A percentile compares a stretch with the other conserved stretches of the same genome.
Conservation (phyloP, 1,284 basidiomycete species). For the Rhodotorula sp. region DNA sequence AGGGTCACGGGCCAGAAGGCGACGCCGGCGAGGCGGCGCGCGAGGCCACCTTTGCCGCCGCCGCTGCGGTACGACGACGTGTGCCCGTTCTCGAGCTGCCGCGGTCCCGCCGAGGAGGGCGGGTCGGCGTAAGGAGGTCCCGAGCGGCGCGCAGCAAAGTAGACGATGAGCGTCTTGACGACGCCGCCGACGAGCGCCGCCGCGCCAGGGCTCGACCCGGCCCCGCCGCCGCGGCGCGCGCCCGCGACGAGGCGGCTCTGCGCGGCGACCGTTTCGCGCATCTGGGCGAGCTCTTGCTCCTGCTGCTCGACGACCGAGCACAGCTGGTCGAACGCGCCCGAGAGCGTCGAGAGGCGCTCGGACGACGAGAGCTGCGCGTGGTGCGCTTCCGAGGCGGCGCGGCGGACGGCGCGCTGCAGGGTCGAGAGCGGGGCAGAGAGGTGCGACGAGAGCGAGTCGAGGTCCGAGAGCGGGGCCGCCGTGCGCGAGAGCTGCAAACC, state of each 20-base stretch:
- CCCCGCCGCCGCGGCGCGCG: neutral
- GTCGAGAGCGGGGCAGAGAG: constrained; percentile 48
- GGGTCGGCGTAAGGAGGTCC: too few species aligned
- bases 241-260: neutral
- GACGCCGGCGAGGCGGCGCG: constrained; percentile 1
- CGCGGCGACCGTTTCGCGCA: constrained; percentile 4
- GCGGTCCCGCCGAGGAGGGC: too few species aligned
- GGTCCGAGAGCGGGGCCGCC: constrained; percentile 48
- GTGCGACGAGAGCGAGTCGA: constrained; percentile 48
- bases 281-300: constrained; percentile 5
- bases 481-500: constrained; percentile 20
- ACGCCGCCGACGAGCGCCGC: constrained; percentile 17
- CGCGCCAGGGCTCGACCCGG: neutral
- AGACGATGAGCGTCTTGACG: constrained; percentile 9
- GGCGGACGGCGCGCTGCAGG: constrained; percentile 48
- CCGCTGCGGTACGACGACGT: neutral
- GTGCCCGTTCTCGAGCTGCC: too few species aligned
- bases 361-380: constrained; percentile 8
- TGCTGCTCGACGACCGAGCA: constrained; percentile 10
- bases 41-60: neutral
- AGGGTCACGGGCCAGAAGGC: constrained; percentile 26
- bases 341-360: constrained; percentile 22
- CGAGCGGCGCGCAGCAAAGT: neutral
- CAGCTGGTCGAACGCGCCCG: constrained; percentile 11
- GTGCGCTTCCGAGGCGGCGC: constrained; percentile 27